These are phyloP conservation scores for Saccharomyces cerevisiae DNA, from an alignment of 805 yeast species.

Conservation along the genomic window DNA sequence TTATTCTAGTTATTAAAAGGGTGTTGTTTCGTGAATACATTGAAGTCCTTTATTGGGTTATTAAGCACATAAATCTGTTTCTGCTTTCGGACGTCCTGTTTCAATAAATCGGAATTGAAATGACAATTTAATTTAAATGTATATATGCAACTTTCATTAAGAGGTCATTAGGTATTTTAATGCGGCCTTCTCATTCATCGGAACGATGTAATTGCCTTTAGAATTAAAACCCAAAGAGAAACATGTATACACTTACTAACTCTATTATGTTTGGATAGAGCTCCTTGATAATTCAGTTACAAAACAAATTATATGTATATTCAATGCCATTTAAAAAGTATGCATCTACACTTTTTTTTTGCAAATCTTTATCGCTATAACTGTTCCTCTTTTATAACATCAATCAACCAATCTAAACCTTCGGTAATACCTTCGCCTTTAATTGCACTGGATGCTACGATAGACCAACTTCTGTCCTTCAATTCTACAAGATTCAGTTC, in stretches of 20 bases:
- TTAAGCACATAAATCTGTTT: background rate
- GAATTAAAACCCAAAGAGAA: background rate
- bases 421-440: conserved; percentile 93
- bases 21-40: too few relatives aligned
- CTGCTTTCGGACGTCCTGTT: background rate
- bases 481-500: conserved; percentile 75
- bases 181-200: background rate
- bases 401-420: conserved; percentile 94
- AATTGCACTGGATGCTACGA: conserved; percentile 90
- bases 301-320: background rate
- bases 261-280: background rate
- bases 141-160: background rate
- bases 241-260: background rate
- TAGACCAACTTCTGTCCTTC: conserved; percentile 95
- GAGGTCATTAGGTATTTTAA: background rate
- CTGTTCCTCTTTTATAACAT: conserved; percentile 91
- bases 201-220: background rate
- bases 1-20: background rate
- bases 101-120: background rate
- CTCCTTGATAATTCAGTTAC: background rate
- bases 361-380: conserved; percentile 32
- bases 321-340: background rate
- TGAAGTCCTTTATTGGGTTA: too few relatives aligned
- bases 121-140: background rate
- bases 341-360: background rate